Base-by-base conservation (phyloP, 2,329 filamentous ascomycete genomes). In the Cladophialophora carrionii region DNA sequence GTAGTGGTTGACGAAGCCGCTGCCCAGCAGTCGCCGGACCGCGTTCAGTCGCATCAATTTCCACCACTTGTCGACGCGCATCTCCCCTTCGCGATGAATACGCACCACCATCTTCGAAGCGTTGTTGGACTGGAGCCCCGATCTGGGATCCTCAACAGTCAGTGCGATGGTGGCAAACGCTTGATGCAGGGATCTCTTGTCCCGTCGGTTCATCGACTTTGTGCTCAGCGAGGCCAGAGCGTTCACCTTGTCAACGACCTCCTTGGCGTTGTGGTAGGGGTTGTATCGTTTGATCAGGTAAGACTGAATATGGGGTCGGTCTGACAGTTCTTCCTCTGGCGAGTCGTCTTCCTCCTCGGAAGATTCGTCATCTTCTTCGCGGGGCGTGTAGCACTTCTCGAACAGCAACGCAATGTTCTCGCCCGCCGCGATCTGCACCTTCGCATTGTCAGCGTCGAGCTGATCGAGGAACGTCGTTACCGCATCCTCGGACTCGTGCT, bases 391-490 rank as follows among this genome's bases (percentile, higher is more conserved):
- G 64, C 84, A 85, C 67, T 90, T 89, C 76, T 96, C 92, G 72
- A 91, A 94, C 10, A 96, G 81, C 9, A 96, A 81, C 0, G 92
- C 92, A 65, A 96, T 92, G 75, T 91, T 91, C 73, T 89, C 86
- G 3, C 89, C 91, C 0, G 91, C 89, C 3, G 89, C 87, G 53
- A 91, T 87, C 73, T 95, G 91, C 0, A 96, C 90, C 8, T 84
- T 81, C 0, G 87, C 80, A 64, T 92, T 88, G 34, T 83, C 83
- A 74, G 90, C 92, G 65, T 93, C 88, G 20, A 96, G 88, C 76
- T 96, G 92, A 55, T 96, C 92, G 49, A 91, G 87, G 71, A 96
- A 92, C 1, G 89, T 88, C 60, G 95, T 90, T 72, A 95, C 85
- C 17, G 90, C 89, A 31, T 86, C 79, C 68, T 91, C 88, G 34